These are phyloP conservation scores for Diplodia mutila DNA, from an alignment of 2,329 filamentous ascomycete genomes.

Conservation along the genomic window DNA sequence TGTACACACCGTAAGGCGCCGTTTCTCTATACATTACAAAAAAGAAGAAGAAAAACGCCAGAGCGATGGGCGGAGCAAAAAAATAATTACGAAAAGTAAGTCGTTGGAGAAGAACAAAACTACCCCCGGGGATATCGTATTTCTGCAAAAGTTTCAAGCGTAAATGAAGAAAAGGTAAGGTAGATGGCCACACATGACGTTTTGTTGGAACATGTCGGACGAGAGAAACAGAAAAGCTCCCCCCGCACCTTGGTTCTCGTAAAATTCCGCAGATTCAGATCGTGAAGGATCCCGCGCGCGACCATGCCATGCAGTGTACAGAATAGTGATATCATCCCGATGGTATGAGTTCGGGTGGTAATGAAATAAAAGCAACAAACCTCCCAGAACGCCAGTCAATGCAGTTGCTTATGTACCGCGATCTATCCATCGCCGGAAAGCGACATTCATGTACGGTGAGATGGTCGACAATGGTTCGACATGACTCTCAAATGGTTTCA, in stretches of 20 bases:
- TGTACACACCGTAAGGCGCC: neutral
- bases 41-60: neutral
- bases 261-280: neutral
- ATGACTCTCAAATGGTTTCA: neutral
- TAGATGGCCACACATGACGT: neutral
- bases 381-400: constrained; percentile 2
- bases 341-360: neutral
- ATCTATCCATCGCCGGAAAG: neutral
- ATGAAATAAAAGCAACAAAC: neutral
- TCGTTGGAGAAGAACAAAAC: too few species aligned
- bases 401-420: neutral
- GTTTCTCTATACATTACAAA: neutral
- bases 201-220: neutral
- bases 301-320: constrained; percentile 2
- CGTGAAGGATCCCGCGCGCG: neutral
- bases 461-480: neutral
- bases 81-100: neutral
- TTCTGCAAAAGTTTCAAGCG: too few species aligned
- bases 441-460: neutral
- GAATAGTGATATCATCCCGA: neutral
- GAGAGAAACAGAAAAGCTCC: neutral
- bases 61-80: neutral
- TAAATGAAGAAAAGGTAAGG: neutral
- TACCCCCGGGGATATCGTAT: too few species aligned
- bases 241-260: neutral